Conservation (phyloP, 768 basidiomycete genomes). For the Podaxis pistillaris region DNA sequence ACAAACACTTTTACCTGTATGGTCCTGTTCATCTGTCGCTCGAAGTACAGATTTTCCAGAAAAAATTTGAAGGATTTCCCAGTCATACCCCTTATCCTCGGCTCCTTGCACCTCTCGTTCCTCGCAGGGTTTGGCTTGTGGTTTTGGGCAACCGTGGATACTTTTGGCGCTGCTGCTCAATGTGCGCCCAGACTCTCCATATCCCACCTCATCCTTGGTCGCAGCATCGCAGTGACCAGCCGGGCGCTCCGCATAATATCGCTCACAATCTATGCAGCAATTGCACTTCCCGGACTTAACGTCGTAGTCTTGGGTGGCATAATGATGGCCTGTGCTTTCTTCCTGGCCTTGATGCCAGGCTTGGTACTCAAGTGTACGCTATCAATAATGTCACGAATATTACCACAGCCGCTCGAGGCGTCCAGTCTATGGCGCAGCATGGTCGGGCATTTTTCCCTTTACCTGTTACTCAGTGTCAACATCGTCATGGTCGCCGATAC, state of each 20-base stretch:
- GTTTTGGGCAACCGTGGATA: conserved; percentile 11
- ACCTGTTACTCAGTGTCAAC: background rate
- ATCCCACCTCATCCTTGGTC: background rate
- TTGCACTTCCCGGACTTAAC: background rate
- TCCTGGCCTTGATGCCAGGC: too few species aligned
- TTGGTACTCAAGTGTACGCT: too few species aligned
- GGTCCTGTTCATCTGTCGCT: conserved; percentile 1
- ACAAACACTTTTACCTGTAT: conserved; percentile 19
- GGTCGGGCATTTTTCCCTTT: too few species aligned
- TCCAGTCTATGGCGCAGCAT: too few species aligned
- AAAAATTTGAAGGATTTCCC: too few species aligned
- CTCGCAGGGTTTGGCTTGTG: conserved; percentile 14
- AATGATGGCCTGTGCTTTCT: background rate
- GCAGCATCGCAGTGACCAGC: background rate
- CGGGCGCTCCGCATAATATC: background rate
- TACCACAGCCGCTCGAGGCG: too few species aligned
- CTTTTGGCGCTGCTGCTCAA: background rate
- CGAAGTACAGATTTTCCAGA: too few species aligned
- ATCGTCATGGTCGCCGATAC: background rate
- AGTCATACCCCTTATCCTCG: conserved; percentile 1
- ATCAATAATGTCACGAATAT: too few species aligned
- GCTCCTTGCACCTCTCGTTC: conserved; percentile 14
- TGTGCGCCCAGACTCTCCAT: background rate
- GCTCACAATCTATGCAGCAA: background rate
- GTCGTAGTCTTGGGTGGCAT: background rate